Base-by-base conservation (phyloP, 805 yeast genomes). In the Myxozyma sirexii region DNA sequence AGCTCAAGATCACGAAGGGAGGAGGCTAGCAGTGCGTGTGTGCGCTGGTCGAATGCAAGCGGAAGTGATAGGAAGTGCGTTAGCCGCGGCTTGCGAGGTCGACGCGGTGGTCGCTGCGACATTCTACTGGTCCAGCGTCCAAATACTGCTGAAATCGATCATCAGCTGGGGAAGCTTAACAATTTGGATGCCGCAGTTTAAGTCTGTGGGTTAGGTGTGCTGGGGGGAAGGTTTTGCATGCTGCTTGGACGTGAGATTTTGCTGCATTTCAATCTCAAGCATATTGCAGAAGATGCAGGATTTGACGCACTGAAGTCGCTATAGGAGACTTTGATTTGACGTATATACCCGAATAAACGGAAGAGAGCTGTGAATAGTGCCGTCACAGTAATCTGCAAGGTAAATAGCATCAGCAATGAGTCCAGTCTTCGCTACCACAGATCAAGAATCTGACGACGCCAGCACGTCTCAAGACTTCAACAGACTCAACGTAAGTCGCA, bases 51-150 rank as follows among this genome's bases (percentile, higher is more conserved):
- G n/a, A 60, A 52, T 23, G 63, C 56, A 13, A 60, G 44, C 15
- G 51, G 51, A 33, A 47, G 51, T 15, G 59, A 57, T 4, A 60
- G 38, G 45, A 60, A 60, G 38, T 60, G 64, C 8, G 64, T 60
- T 24, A 50, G 54, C 27, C 33, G 48, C 15, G 51, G 51, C 17
- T 33, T 33, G 33, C 41, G 51, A 23, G 50, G 39, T 7, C 24
- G 10, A 10, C 3, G 42, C 24, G 26, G 42, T 17, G 31, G 42
- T 21, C 42, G 17, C n/a, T 27, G 41, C 15, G 42, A 31, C 42
- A 47, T 35, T 31, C 4, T 41, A 21, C 10, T 39, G 19, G 17
- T 15, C 5, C 4, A 23, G 13, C 19, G 44, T 12, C 17, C 19
- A 1, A 17, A 8, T 19, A 41, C 24, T 12, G 17, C 17, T 39